Evolutionary conservation across 2,329 filamentous ascomycete species (phyloP), one percentile per base, ranked within the genome.

Genomic region (Aspergillus quadrilineatus): DNA sequence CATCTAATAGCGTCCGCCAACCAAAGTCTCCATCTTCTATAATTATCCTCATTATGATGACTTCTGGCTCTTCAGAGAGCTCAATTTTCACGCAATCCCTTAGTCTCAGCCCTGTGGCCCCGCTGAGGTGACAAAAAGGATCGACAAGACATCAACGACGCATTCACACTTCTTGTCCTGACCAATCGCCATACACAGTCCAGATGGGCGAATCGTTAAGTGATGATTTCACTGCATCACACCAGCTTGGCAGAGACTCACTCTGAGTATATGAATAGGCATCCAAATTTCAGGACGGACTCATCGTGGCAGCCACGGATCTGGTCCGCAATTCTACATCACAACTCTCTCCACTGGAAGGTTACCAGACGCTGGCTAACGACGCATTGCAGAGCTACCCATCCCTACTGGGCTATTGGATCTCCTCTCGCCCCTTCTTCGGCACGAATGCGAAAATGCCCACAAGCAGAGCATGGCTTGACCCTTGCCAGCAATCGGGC

Each of bases 71-170:
- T 34, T 37, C 14, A 14, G 10, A 9, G 4, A 47, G 30, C 8
- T 28, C 39, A 36, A n/a, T 36, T 47, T 17, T 29, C 32, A 42
- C 50, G 42, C 39, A 22, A 3, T 22, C 2, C 34, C 34, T 28
- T 26, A 22, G 22, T 15, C 41, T 56, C 53, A 56, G 54, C 54
- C 54, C 54, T 56, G 54, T 46, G 34, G 34, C 53, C 53, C 53
- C 53, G 26, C 48, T 46, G 42, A 42, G 17, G 41, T 55, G 43
- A 44, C 29, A 36, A 9, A 10, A 22, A 30, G 34, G 54, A 56
- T 56, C 54, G 42, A 56, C 54, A 42, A 34, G 53, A 36, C 42
- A 45, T 50, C 53, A 15, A 14, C 32, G 8, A 44, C 26, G 29
- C 37, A 45, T 34, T 51, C 39, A 52, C 39, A 6, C n/a, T 46